Evolutionary conservation across 2,329 filamentous ascomycete genomes (phyloP), one percentile per base, ranked within the genome.

Genomic region (Elsinoe batatas): DNA sequence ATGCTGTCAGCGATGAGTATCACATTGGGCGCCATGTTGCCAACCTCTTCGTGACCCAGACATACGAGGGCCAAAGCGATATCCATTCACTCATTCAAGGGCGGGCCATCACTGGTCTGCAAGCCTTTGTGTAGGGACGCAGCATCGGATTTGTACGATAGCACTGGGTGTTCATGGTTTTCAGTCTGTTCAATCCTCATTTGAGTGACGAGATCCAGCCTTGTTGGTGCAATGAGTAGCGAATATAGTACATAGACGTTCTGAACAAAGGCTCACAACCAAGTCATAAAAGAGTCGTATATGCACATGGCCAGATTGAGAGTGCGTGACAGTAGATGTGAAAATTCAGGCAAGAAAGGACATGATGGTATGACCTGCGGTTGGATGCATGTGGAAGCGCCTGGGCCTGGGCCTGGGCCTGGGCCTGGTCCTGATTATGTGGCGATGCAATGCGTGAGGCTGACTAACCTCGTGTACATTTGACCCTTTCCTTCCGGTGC

Each of bases 1-100:
- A 98, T 67, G 93, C 93, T n/a, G 89, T 93, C 50, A 95, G 90
- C 66, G 93, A 98, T 65, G 93, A 98, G 74, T 98, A 97, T 67
- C 83, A 84, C 59, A 96, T 98, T 66, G 93, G 89, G 13, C 82
- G 93, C 61, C 93, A 97, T 74, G 93, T 96, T 58, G 85, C 91
- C 56, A 98, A 98, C 70, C 71, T 98, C 61, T 98, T 94, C 71
- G 93, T 98, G 54, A 94, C 91, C 55, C 91, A 97, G 74, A 97
- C 91, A 1, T 98, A 98, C 64, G 93, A 98, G 74, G 93, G 93
- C 18, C 93, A 97, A 73, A 96, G 91, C 67, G 93, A 97, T 72
- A 97, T 97, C 68, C 93, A 97, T 71, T 82, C 72, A 53, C 65
- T 79, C 60, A 79, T 78, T 50, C 66, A 77, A 46, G 72, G 76